A percentile compares a stretch with the other conserved stretches of the same genome.
Conservation (phyloP, 371 early-diverging fungal genomes). For the Mortierella sp. region DNA sequence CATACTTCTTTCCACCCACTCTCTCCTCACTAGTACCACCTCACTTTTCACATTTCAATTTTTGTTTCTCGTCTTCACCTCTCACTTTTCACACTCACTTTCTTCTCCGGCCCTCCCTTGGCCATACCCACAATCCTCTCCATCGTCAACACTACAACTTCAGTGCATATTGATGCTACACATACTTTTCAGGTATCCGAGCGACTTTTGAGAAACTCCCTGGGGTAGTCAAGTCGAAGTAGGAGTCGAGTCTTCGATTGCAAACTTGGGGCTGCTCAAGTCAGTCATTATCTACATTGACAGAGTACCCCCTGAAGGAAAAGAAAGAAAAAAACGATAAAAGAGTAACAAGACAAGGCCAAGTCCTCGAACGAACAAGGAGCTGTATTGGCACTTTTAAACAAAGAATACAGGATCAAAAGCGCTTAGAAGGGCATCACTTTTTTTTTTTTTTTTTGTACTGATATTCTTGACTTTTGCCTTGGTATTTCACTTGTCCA, state of each 20-base stretch:
- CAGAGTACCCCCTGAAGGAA: background rate
- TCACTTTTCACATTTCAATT: background rate
- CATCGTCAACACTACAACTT: too few relatives aligned
- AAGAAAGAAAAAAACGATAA: background rate
- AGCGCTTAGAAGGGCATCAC: background rate
- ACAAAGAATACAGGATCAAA: background rate
- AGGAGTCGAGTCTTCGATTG: too few relatives aligned
- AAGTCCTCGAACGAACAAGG: background rate
- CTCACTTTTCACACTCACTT: background rate
- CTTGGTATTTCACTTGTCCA: too few relatives aligned
- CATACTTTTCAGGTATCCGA: too few relatives aligned
- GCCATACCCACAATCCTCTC: background rate
- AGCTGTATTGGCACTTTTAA: conserved; percentile 4
- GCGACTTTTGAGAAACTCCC: too few relatives aligned
- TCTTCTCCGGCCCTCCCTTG: background rate
- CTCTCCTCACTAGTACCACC: too few relatives aligned
- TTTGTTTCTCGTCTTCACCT: background rate
- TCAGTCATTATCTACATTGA: background rate
- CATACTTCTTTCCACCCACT: too few relatives aligned
- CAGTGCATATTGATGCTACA: too few relatives aligned
- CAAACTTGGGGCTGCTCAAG: too few relatives aligned
- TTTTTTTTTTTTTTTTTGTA: background rate
- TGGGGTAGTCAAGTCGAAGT: too few relatives aligned
- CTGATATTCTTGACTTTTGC: too few relatives aligned
- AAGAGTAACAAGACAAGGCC: background rate